Conservation (phyloP, 768 basidiomycete genomes). For the Tulasnella sp. region DNA sequence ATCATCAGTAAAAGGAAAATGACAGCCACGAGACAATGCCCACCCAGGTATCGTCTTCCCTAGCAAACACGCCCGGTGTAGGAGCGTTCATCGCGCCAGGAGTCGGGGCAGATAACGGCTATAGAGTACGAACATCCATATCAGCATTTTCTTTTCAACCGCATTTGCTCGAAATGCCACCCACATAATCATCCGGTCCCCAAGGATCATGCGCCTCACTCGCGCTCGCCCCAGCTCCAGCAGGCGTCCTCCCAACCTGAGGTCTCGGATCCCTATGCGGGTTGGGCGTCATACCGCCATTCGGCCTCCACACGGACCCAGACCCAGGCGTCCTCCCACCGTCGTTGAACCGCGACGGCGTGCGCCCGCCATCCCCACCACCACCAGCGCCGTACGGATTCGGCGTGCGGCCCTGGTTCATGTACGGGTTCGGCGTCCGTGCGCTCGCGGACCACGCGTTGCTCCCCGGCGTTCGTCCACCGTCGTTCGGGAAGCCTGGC, state of each 20-base stretch:
- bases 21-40: neutral
- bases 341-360: conserved; percentile 28
- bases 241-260: conserved; percentile 22
- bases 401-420: conserved; percentile 19
- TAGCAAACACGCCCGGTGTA: conserved; percentile 13
- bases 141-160: conserved; percentile 25
- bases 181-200: neutral
- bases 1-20: neutral
- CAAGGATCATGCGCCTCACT: conserved; percentile 3
- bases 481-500: conserved; percentile 51
- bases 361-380: conserved; percentile 36
- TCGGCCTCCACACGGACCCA: neutral
- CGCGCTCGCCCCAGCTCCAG: conserved; percentile 26
- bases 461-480: conserved; percentile 37
- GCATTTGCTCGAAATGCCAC: neutral
- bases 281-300: conserved; percentile 17
- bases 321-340: conserved; percentile 11
- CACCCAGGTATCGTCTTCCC: conserved; percentile 15
- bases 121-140: conserved; percentile 5
- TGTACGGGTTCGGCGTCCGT: conserved; percentile 48
- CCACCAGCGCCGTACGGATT: conserved; percentile 26
- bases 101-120: neutral
- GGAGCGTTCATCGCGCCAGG: conserved; percentile 3
- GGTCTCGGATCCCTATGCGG: conserved; percentile 19
- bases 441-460: conserved; percentile 39